Evolutionary conservation across 257 asterid genomes (phyloP).

Genomic region (Thymus quinquecostatus): DNA sequence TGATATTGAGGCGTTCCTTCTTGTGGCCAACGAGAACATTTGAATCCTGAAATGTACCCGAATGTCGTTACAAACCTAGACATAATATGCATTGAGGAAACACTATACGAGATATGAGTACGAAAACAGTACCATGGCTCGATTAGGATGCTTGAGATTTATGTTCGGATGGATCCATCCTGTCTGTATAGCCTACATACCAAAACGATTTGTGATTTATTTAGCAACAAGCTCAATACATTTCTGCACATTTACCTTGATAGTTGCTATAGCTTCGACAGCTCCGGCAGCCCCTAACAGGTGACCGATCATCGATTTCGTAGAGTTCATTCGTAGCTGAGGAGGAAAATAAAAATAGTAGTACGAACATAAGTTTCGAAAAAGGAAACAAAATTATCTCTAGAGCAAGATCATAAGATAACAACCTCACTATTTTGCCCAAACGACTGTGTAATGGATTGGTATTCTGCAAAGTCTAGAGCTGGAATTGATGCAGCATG

Average conservation of each 20-base stretch:
- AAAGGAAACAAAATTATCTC: background rate
- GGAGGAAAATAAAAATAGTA: background rate
- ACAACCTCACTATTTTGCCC: constrained; percentile 47
- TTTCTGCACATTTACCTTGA: constrained; percentile 37
- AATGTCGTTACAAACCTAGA: background rate
- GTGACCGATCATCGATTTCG: constrained; percentile 59
- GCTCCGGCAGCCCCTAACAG: constrained; percentile 59
- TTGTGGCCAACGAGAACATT: constrained; percentile 36
- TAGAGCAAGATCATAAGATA: background rate
- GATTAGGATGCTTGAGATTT: constrained; percentile 50
- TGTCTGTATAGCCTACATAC: constrained; percentile 46
- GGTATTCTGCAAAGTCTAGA: constrained; percentile 46
- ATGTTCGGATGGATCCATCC: constrained; percentile 62
- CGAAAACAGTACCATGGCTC: constrained; percentile 42
- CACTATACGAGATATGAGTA: background rate
- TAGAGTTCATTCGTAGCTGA: constrained; percentile 51
- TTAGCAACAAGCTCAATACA: background rate
- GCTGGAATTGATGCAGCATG: constrained; percentile 52
- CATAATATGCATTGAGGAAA: background rate
- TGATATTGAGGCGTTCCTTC: constrained; percentile 42
- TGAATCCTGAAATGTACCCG: constrained; percentile 34
- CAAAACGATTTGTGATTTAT: too few species aligned
- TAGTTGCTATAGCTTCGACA: constrained; percentile 53
- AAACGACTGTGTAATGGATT: constrained; percentile 42
- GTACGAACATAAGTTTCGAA: background rate